phyloP scores from a whole-genome alignment of 441 rosid genomes.

The Populus hybrid region DNA sequence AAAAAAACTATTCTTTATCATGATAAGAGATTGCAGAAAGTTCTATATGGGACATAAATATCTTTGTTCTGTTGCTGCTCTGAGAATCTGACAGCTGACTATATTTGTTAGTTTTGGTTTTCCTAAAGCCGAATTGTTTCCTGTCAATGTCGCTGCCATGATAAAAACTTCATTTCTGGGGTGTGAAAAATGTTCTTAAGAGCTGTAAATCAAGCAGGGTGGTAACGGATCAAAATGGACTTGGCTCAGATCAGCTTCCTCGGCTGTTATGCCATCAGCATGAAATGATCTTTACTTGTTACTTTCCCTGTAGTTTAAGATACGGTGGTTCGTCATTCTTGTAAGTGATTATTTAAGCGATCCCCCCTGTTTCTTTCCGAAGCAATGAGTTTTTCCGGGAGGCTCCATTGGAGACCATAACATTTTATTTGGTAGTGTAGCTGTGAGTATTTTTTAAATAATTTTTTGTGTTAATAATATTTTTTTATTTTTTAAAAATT shows the following conservation, averaged over 20 bases:
- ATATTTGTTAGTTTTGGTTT: not conserved
- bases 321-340: not conserved
- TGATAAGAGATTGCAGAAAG: not conserved
- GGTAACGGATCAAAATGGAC: not conserved
- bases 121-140: not conserved
- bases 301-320: too few species aligned
- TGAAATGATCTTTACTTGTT: too few species aligned
- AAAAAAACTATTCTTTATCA: too few species aligned
- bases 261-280: too few species aligned
- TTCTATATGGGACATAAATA: not conserved
- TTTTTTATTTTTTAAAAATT: too few species aligned
- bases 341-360: not conserved
- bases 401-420: too few species aligned
- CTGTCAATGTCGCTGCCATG: not conserved
- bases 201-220: not conserved
- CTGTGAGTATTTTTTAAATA: too few species aligned
- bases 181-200: not conserved
- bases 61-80: not conserved
- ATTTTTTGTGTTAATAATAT: too few species aligned
- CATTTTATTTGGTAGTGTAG: too few species aligned
- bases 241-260: too few species aligned
- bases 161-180: not conserved
- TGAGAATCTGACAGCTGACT: not conserved
- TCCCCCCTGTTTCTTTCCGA: not conserved
- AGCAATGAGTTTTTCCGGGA: not conserved